Conservation (phyloP, 2,329 filamentous ascomycete species). For the Aureobasidium sp. region DNA sequence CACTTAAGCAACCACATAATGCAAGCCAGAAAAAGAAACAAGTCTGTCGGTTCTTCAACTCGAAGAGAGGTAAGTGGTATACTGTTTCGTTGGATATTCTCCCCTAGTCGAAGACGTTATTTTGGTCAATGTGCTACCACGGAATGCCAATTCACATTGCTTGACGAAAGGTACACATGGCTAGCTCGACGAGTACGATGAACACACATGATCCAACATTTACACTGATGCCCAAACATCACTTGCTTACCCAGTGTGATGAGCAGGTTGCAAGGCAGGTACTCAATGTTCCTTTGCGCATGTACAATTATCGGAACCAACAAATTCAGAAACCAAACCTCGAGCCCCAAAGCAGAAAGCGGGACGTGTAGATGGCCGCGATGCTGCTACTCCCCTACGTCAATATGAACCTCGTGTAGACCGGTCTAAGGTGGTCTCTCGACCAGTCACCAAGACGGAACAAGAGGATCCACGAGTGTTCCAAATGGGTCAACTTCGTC, state of each 20-base stretch:
- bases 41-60: conserved; percentile 31
- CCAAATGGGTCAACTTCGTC: conserved; percentile 63
- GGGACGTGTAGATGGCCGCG: background rate
- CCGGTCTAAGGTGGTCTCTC: conserved; percentile 48
- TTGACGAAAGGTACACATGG: background rate
- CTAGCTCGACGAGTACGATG: background rate
- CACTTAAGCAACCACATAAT: background rate
- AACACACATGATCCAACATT: background rate
- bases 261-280: conserved; percentile 44
- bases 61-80: conserved; percentile 30
- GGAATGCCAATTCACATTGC: background rate
- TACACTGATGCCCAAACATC: background rate
- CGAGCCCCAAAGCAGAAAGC: background rate
- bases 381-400: conserved; percentile 13
- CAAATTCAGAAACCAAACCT: background rate
- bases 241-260: background rate
- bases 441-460: conserved; percentile 58
- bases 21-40: conserved; percentile 15
- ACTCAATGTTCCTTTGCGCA: conserved; percentile 44
- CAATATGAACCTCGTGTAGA: conserved; percentile 25
- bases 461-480: conserved; percentile 61
- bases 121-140: background rate
- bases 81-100: background rate
- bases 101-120: background rate
- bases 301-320: conserved; percentile 18